Percentiles rank a stretch among this genome's conserved stretches.
These are phyloP conservation scores for Ciborinia camelliae DNA, from an alignment of 2,329 filamentous ascomycete species.

Conservation along the genomic window DNA sequence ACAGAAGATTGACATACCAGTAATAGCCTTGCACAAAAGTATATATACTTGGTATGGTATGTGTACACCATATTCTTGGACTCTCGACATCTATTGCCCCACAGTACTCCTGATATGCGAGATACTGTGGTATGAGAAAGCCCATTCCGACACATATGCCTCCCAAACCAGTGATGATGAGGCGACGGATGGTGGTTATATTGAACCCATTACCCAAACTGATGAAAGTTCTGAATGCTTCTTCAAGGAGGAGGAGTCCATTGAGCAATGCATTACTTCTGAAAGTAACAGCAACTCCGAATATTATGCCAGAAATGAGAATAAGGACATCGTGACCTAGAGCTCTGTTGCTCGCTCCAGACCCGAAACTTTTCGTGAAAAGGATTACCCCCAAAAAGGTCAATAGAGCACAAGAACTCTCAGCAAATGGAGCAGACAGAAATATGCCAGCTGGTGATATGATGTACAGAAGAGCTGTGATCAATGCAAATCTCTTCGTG, in stretches of 20 bases:
- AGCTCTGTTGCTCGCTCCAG: conserved; percentile 35
- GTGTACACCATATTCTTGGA: conserved; percentile 69
- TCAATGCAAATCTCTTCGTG: conserved; percentile 53
- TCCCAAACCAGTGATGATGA: conserved; percentile 59
- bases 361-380: conserved; percentile 54
- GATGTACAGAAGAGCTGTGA: conserved; percentile 72
- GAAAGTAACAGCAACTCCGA: conserved; percentile 70
- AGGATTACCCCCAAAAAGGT: conserved; percentile 70
- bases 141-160: conserved; percentile 67
- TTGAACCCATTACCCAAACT: conserved; percentile 44
- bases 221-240: conserved; percentile 54
- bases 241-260: conserved; percentile 62
- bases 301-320: conserved; percentile 61
- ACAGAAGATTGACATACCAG: conserved; percentile 60
- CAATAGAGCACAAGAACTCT: conserved; percentile 74
- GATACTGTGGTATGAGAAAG: conserved; percentile 65
- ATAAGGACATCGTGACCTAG: conserved; percentile 46
- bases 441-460: conserved; percentile 87
- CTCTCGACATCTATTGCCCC: conserved; percentile 30
- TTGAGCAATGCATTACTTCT: conserved; percentile 85
- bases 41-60: conserved; percentile 80
- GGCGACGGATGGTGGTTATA: conserved; percentile 46
- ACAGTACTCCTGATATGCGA: conserved; percentile 75
- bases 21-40: conserved; percentile 84
- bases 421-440: conserved; percentile 79